Percentiles rank a stretch among this genome's conserved stretches.
Conservation (phyloP, 2,329 filamentous ascomycete genomes). For the Apiospora malaysiana region DNA sequence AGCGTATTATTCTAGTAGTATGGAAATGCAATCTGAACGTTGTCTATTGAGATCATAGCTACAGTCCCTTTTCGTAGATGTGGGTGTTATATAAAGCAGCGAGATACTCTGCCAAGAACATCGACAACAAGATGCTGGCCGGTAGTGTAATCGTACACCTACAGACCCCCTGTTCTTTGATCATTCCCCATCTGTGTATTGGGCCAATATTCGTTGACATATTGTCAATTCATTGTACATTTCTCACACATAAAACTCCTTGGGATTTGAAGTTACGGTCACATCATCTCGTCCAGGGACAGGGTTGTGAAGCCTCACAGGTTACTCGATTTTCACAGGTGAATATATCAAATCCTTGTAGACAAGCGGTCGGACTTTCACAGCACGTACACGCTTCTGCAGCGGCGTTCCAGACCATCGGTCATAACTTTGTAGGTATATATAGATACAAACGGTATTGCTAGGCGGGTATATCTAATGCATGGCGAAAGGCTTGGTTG, state of each 20-base stretch:
- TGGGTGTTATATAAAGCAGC: background rate
- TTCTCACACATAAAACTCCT: background rate
- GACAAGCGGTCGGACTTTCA: background rate
- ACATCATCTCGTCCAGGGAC: too few relatives aligned
- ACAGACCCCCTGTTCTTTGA: background rate
- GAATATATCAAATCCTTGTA: background rate
- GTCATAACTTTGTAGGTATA: background rate
- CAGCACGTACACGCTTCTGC: too few relatives aligned
- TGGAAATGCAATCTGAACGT: slow-evolving; percentile 14
- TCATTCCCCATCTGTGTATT: background rate
- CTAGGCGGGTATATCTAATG: background rate
- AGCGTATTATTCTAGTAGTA: slow-evolving; percentile 16
- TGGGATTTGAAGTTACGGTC: too few relatives aligned
- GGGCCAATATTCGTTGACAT: background rate
- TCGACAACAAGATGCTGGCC: background rate
- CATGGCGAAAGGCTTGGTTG: too few relatives aligned
- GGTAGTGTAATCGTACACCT: background rate
- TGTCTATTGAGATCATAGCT: background rate
- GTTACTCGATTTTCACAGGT: background rate
- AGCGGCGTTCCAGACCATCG: too few relatives aligned
- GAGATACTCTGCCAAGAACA: background rate
- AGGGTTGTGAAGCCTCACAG: too few relatives aligned
- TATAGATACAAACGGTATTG: background rate
- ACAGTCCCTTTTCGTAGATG: background rate
- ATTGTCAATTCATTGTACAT: background rate